Conservation (phyloP, 2,329 filamentous ascomycete genomes). For the Coniochaeta pulveracea region DNA sequence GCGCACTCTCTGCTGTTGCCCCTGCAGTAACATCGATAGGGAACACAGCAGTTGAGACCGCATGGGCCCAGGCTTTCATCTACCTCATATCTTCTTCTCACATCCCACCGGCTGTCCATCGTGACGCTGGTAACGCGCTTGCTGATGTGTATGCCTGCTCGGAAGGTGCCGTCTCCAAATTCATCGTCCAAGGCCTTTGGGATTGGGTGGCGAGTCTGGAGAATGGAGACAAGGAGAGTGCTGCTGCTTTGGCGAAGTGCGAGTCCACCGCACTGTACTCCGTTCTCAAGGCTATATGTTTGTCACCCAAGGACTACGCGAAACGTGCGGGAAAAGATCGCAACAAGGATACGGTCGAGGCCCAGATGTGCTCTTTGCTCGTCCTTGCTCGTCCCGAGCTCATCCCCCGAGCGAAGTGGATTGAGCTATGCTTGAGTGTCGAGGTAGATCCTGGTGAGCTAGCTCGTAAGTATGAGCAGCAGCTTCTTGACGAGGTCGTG, state of each 20-base stretch:
- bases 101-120: conserved; percentile 51
- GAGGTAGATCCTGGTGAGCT: conserved; percentile 75
- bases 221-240: conserved; percentile 65
- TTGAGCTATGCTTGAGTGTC: conserved; percentile 70
- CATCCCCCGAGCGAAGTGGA: conserved; percentile 74
- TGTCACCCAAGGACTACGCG: conserved; percentile 37
- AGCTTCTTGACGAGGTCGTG: conserved; percentile 58
- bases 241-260: conserved; percentile 53
- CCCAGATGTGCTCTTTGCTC: conserved; percentile 65
- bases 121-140: conserved; percentile 49
- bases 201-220: conserved; percentile 61
- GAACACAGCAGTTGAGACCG: conserved; percentile 38
- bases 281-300: conserved; percentile 51
- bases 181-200: conserved; percentile 68
- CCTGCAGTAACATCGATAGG: conserved; percentile 38
- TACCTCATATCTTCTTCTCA: conserved; percentile 58
- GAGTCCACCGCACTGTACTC: conserved; percentile 52
- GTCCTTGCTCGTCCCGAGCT: conserved; percentile 70
- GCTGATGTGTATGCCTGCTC: conserved; percentile 48
- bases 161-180: conserved; percentile 38
- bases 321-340: conserved; percentile 26
- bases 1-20: conserved; percentile 55
- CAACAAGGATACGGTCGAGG: conserved; percentile 41
- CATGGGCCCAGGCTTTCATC: conserved; percentile 81
- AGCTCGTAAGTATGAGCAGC: conserved; percentile 49